Base-by-base conservation (phyloP, 257 asterid genomes). In the Fraxinus excelsior region DNA sequence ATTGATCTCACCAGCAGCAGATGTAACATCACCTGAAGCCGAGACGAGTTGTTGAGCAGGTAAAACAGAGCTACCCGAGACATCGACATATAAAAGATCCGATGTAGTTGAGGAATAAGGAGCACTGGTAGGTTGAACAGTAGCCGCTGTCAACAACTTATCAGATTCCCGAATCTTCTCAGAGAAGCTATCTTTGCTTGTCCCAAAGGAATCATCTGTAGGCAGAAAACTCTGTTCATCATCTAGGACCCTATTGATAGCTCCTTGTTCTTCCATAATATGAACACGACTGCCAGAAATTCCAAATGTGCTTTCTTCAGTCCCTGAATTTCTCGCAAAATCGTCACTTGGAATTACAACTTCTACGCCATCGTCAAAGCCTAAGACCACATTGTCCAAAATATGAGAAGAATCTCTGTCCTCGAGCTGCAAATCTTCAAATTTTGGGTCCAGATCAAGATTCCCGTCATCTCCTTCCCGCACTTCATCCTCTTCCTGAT, bases 331-430 rank as follows among this genome's bases (percentile, higher is more conserved):
- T 82, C 88, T 86, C 51, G 87, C 96, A 81, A 86, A 84, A 87
- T 96, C 94, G 82, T 91, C 99, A 66, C 86, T 89, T 21, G 97
- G 96, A 80, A 96, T 81, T 78, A 84, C 96, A 81, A 96, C 98
- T 86, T 96, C 95, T 60, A 93, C 86, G 74, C 99, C 99, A 82
- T 93, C 96, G 51, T 96, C 96, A 79, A 96, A 96, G 67, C 97
- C 98, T 82, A 96, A 73, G 68, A 93, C 97, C 76, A 93, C 86
- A 75, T 96, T 93, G 40, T 88, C 92, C 86, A 85, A 72, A 75
- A 83, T 84, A 80, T 80, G 86, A 71, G 95, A 80, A 25, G 89
- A 74, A 58, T 73, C 89, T 71, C 82, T 81, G 73, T 88, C 95
- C 64, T 90, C 96, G 1, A 88, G 83, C 44, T 89, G 89, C 80